Base-by-base conservation (phyloP, 1,139 yeast species). In the Trichomonascaceae sp. region DNA sequence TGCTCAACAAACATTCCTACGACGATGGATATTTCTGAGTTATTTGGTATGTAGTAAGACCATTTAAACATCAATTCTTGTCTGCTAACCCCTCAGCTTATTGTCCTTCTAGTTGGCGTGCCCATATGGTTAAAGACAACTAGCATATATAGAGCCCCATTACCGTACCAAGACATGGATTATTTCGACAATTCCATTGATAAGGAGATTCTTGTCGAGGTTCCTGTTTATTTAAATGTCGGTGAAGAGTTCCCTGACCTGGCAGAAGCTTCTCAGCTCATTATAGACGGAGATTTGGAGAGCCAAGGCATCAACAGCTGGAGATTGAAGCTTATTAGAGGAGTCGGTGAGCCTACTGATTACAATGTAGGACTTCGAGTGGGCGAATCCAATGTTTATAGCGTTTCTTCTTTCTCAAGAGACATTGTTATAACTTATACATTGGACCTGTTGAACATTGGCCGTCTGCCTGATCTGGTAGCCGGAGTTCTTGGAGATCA, bases 61-160 rank as follows among this genome's bases (percentile, higher is more conserved):
- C 3, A 2, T 30, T 43, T 15, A 27, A 41, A n/a, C 15, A 8
- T 2, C 5, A 8, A 6, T 27, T 27, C 32, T 2, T 10, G 9
- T 4, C 9, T 27, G n/a, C 48, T 49, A 24, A 24, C 22, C 27
- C 41, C 24, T 41, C 2, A 44, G 39, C 48, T 41, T 43, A 17
- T 43, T 19, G 77, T 82, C 48, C 60, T 76, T 1, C 62, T 77
- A 6, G 67, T 87, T n/a, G 96, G 96, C 1, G 65, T 83, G 18
- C 96, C 96, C 1, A 68, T 87, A 58, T 89, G 93, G 85, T 71
- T 76, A 55, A 68, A 71, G 49, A 81, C 96, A 41, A 87, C 96
- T 3, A 76, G 83, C 19, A 82, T 88, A 9, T 81, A 86, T 63
- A 76, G 96, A 57, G 95, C 96, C 0, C 81, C 82, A 27, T 73